These are phyloP conservation scores for Penicillium sp. DNA, from an alignment of 2,329 filamentous ascomycete genomes.

Conservation along the genomic window DNA sequence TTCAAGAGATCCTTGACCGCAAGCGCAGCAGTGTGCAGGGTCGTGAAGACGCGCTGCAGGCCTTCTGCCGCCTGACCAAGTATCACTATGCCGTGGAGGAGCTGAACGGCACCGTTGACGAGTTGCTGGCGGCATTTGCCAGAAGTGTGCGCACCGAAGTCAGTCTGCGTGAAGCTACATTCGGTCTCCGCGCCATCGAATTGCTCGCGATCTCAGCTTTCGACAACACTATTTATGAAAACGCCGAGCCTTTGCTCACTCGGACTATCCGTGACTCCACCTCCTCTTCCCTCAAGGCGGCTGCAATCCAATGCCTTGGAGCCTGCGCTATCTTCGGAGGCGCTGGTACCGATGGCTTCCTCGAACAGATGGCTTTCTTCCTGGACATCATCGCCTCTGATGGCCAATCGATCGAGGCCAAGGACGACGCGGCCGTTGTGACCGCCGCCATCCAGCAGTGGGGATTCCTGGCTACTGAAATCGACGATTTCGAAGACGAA, in stretches of 20 bases:
- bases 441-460: conserved; percentile 75
- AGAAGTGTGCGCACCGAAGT: conserved; percentile 70
- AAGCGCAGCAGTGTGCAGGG: conserved; percentile 76
- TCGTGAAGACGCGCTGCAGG: conserved; percentile 65
- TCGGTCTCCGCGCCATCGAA: conserved; percentile 71
- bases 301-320: conserved; percentile 72
- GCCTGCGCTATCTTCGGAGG: conserved; percentile 76
- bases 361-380: conserved; percentile 73
- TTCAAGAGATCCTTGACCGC: conserved; percentile 72
- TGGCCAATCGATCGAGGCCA: conserved; percentile 69
- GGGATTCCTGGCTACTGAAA: conserved; percentile 75
- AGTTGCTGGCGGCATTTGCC: conserved; percentile 66
- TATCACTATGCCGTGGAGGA: conserved; percentile 67
- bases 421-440: conserved; percentile 71
- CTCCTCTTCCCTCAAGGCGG: conserved; percentile 64
- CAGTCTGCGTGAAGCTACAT: conserved; percentile 67
- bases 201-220: conserved; percentile 69
- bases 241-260: conserved; percentile 61
- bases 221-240: conserved; percentile 67
- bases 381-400: conserved; percentile 79
- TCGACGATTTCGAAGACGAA: conserved; percentile 72
- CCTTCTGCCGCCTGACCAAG: conserved; percentile 67
- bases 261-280: conserved; percentile 67
- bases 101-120: conserved; percentile 60
- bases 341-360: conserved; percentile 66